Percentiles rank a stretch among this genome's conserved stretches.
Conservation (phyloP, 2,329 filamentous ascomycete species). For the Fusarium foetens region DNA sequence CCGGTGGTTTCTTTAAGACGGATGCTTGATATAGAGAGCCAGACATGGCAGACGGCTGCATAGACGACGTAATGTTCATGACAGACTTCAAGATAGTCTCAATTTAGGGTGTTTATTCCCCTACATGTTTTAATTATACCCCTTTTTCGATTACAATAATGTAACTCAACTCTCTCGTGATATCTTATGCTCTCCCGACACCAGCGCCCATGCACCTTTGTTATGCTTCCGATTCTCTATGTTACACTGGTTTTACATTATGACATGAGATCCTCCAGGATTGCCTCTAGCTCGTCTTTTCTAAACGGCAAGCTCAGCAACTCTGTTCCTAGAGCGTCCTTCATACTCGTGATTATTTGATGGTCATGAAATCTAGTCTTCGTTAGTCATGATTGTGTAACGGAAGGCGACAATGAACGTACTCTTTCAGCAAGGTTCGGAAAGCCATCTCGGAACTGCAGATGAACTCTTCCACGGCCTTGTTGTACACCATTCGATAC, state of each 20-base stretch:
- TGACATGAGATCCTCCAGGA: slow-evolving; percentile 76
- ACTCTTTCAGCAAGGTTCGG: slow-evolving; percentile 92
- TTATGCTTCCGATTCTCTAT: slow-evolving; percentile 15
- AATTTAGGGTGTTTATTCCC: background rate
- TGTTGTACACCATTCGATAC: slow-evolving; percentile 91
- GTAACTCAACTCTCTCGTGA: background rate
- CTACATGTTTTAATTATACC: slow-evolving; percentile 29
- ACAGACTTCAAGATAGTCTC: slow-evolving; percentile 18
- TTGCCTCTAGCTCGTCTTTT: slow-evolving; percentile 87
- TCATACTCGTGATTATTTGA: slow-evolving; percentile 92
- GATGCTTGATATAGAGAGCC: slow-evolving; percentile 18
- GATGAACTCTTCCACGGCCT: slow-evolving; percentile 95
- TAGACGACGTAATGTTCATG: slow-evolving; percentile 41
- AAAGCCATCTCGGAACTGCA: slow-evolving; percentile 97
- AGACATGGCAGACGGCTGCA: slow-evolving; percentile 9
- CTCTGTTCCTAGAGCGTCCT: slow-evolving; percentile 87
- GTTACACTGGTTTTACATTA: slow-evolving; percentile 29
- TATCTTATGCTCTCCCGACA: slow-evolving; percentile 5
- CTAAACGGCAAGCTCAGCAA: slow-evolving; percentile 85
- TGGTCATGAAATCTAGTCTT: slow-evolving; percentile 85
- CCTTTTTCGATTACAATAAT: slow-evolving; percentile 13
- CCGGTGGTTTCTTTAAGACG: background rate
- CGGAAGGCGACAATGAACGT: slow-evolving; percentile 46
- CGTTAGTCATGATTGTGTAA: slow-evolving; percentile 42
- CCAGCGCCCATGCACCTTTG: slow-evolving; percentile 15